Evolutionary conservation across 345 rosid species (phyloP).

Genomic region (Rhodamnia argentea): DNA sequence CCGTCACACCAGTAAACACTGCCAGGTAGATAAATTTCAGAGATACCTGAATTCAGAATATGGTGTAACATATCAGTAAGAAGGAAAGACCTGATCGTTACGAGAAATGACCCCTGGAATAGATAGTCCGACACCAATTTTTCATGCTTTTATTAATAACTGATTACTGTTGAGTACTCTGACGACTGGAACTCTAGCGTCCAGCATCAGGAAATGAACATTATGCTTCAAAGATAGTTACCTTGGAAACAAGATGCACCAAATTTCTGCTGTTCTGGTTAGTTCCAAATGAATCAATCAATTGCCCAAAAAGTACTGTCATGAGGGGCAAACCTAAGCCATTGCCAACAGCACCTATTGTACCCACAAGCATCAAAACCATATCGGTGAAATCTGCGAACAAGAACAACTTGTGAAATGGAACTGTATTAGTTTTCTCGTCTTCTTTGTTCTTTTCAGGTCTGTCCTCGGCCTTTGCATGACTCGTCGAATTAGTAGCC

Average conservation of each 20-base stretch:
- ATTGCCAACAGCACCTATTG: slow-evolving; percentile 61
- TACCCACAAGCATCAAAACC: slow-evolving; percentile 56
- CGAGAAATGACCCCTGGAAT: too few species aligned
- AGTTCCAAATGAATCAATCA: slow-evolving; percentile 48
- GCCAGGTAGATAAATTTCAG: slow-evolving; percentile 73
- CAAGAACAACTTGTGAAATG: slow-evolving; percentile 62
- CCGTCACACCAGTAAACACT: slow-evolving; percentile 46
- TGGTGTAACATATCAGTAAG: not conserved
- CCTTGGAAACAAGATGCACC: slow-evolving; percentile 43
- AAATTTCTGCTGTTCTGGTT: slow-evolving; percentile 27
- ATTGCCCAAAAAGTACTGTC: slow-evolving; percentile 71
- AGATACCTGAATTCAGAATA: slow-evolving; percentile 34
- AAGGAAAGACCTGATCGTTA: not conserved
- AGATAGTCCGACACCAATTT: not conserved
- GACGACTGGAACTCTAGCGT: not conserved
- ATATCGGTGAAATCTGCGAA: slow-evolving; percentile 64
- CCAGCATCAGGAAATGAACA: not conserved
- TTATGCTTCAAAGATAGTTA: slow-evolving; percentile 2
- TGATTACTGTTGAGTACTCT: not conserved
- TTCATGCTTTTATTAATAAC: not conserved
- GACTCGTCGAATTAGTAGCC: not conserved
- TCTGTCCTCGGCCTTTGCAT: slow-evolving; percentile 8
- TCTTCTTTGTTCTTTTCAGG: slow-evolving; percentile 26
- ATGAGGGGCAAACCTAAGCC: slow-evolving; percentile 65
- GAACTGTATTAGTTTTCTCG: slow-evolving; percentile 45